Base-by-base conservation (phyloP, 2,329 filamentous ascomycete genomes). In the Orbilia oligospora region DNA sequence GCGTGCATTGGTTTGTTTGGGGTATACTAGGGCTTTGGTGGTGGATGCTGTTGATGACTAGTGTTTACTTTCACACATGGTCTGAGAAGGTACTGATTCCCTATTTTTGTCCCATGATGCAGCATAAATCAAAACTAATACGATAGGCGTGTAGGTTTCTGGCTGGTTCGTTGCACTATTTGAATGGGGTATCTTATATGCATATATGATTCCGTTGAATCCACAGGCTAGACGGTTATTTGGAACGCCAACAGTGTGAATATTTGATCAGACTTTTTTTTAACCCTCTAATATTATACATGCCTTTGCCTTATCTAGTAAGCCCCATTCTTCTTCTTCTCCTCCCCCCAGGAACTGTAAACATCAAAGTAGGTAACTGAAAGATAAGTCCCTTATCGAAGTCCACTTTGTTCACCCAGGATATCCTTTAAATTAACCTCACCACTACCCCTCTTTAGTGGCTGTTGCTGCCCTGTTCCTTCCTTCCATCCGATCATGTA, bases 21-120 rank as follows among this genome's bases (percentile, higher is more conserved):
- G 87, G 83, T 0, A 89, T 97, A 27, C 88, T 92, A 18, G 90
- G 85, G 0, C 82, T 97, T 83, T 93, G 91, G 83, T 89, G 91
- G 86, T 98, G 96, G 93, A 99, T 99, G 96, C 85, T 99, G 83
- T 87, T 98, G 79, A 99, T 99, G 96, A 99, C 96, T 48, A 94
- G 94, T 1, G 94, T 97, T 46, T 99, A 95, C 87, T 99, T 99
- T 83, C 96, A 99, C 85, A 99, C 96, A 0, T 98, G 95, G 94
- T 91, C 97, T 82, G 96, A 99, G 86, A 99, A 98, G 91, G 91
- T 92, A 82, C 83, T 87, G n/a, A 38, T 38, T 55, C 30, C n/a
- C 24, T 27, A 9, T 18, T 20, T 38, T 22, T 49, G 1, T 56
- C 48, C 38, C 6, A 44, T 14, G 2, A 16, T 6, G 20, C 12